phyloP scores from a whole-genome alignment of 2,329 filamentous ascomycete genomes.

The Apiospora aurea region DNA sequence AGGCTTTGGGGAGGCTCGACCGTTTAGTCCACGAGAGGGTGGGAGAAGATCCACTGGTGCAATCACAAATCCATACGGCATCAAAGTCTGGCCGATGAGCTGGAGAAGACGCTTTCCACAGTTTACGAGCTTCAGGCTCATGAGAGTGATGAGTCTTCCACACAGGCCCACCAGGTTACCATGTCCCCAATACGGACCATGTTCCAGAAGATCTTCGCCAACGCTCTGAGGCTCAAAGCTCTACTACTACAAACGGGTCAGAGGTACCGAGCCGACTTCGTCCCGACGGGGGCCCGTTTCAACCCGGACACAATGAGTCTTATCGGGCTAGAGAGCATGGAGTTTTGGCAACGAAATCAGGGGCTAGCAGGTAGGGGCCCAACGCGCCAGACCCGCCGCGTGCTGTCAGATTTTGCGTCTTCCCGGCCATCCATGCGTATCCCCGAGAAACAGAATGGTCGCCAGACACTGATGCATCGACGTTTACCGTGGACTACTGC shows the following conservation, averaged over 20 bases:
- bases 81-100: neutral
- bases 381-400: neutral
- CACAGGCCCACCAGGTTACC: neutral
- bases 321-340: neutral
- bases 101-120: neutral
- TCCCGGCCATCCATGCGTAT: neutral
- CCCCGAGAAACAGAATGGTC: neutral
- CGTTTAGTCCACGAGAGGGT: neutral
- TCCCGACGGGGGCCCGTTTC: neutral
- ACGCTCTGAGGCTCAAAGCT: neutral
- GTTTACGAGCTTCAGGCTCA: neutral
- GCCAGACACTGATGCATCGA: neutral
- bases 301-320: neutral
- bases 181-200: neutral
- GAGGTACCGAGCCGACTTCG: constrained; percentile 6
- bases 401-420: neutral
- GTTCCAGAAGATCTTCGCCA: neutral
- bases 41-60: neutral
- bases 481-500: neutral
- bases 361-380: neutral
- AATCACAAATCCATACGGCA: neutral
- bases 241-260: neutral
- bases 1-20: neutral
- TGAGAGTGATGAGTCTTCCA: neutral
- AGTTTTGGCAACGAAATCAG: neutral